Percentiles rank a stretch among this genome's conserved stretches.
Conservation (phyloP, 2,329 filamentous ascomycete species). For the Trichoderma oligosporum region DNA sequence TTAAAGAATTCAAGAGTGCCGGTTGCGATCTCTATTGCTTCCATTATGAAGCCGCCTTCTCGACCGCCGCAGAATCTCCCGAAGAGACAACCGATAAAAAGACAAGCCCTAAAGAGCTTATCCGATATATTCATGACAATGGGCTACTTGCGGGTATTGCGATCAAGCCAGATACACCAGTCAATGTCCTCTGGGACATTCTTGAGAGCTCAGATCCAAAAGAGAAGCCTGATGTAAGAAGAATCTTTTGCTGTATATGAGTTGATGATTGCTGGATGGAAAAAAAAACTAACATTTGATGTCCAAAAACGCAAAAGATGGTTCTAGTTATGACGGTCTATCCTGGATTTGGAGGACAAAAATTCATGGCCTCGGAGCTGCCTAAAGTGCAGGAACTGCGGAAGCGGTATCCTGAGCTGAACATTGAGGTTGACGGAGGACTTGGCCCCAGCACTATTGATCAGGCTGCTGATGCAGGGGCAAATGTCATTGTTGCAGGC, state of each 20-base stretch:
- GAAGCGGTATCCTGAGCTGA: slow-evolving; percentile 79
- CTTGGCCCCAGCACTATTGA: slow-evolving; percentile 85
- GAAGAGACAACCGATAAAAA: slow-evolving; percentile 63
- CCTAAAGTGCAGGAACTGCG: slow-evolving; percentile 87
- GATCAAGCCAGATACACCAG: slow-evolving; percentile 86
- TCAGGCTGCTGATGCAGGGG: slow-evolving; percentile 88
- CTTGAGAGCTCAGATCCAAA: slow-evolving; percentile 67
- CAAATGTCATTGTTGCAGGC: slow-evolving; percentile 96
- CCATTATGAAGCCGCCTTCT: slow-evolving; percentile 95
- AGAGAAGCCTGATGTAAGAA: slow-evolving; percentile 81
- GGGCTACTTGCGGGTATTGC: slow-evolving; percentile 91
- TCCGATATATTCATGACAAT: slow-evolving; percentile 83
- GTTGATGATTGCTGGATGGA: too few species aligned
- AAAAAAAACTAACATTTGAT: background rate
- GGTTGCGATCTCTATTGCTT: slow-evolving; percentile 99
- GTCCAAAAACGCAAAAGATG: slow-evolving; percentile 69
- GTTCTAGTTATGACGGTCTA: slow-evolving; percentile 97
- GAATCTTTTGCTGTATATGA: slow-evolving; percentile 24
- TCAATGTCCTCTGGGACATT: slow-evolving; percentile 88
- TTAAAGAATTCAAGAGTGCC: slow-evolving; percentile 87
- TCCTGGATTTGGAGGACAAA: slow-evolving; percentile 95
- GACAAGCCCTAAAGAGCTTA: slow-evolving; percentile 80
- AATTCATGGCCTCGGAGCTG: slow-evolving; percentile 95
- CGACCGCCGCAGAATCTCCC: slow-evolving; percentile 77
- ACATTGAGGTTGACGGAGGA: slow-evolving; percentile 97